Evolutionary conservation across 495 filamentous ascomycete genomes (phyloP).

Genomic region (Annulohypoxylon maeteangense): DNA sequence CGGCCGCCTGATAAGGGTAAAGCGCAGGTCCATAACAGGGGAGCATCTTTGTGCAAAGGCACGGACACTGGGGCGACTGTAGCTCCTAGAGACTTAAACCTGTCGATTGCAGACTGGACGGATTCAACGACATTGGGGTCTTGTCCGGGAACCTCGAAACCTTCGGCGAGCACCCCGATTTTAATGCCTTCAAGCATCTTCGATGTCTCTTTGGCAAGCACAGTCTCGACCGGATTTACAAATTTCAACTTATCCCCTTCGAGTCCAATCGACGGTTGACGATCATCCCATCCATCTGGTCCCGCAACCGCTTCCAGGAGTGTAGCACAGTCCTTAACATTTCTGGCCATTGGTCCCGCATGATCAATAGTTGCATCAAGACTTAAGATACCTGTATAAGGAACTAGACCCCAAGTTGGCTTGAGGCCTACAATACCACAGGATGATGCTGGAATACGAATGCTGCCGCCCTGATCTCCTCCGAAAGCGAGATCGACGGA

Average conservation of each 20-base stretch:
- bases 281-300: slow-evolving; percentile 67
- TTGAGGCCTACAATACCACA: slow-evolving; percentile 62
- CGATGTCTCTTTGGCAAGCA: slow-evolving; percentile 24
- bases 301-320: slow-evolving; percentile 65
- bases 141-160: slow-evolving; percentile 56
- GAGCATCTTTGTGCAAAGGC: slow-evolving; percentile 60
- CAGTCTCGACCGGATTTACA: slow-evolving; percentile 41
- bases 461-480: slow-evolving; percentile 70
- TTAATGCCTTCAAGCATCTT: slow-evolving; percentile 59
- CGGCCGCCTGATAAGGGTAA: slow-evolving; percentile 43
- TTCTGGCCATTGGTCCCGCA: slow-evolving; percentile 60
- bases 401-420: slow-evolving; percentile 61
- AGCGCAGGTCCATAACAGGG: slow-evolving; percentile 60
- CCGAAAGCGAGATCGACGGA: slow-evolving; percentile 67
- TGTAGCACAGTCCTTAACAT: slow-evolving; percentile 60
- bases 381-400: slow-evolving; percentile 60
- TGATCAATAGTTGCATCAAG: slow-evolving; percentile 61
- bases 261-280: slow-evolving; percentile 55
- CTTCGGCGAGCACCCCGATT: slow-evolving; percentile 64
- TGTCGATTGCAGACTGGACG: slow-evolving; percentile 58
- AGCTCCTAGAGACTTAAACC: slow-evolving; percentile 62
- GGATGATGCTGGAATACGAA: slow-evolving; percentile 64
- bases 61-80: slow-evolving; percentile 62
- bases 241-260: slow-evolving; percentile 52
- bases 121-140: slow-evolving; percentile 55